These are phyloP conservation scores for Chiua virens DNA, from an alignment of 768 basidiomycete species.

Conservation along the genomic window DNA sequence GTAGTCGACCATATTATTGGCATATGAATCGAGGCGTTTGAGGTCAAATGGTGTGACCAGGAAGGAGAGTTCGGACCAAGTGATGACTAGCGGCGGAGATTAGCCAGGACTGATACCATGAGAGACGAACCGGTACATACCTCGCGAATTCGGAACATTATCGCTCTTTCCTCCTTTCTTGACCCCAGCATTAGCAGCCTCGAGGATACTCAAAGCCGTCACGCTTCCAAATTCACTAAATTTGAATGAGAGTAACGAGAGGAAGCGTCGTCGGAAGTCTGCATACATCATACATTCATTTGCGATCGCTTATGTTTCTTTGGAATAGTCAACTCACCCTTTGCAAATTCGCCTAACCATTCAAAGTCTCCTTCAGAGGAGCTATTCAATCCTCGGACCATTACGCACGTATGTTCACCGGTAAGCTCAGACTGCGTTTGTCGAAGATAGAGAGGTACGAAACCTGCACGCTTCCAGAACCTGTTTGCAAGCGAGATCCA, in stretches of 20 bases:
- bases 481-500: constrained; percentile 37
- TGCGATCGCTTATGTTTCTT: too few relatives aligned
- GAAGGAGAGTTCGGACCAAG: constrained; percentile 51
- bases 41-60: constrained; percentile 89
- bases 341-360: constrained; percentile 89
- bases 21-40: constrained; percentile 93
- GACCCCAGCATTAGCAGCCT: constrained; percentile 71
- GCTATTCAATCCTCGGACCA: constrained; percentile 84
- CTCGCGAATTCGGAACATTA: constrained; percentile 18
- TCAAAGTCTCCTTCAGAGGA: constrained; percentile 60
- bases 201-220: constrained; percentile 83
- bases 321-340: constrained; percentile 46
- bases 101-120: background rate
- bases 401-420: constrained; percentile 94
- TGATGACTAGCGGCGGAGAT: constrained; percentile 12
- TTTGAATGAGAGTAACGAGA: constrained; percentile 87
- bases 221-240: constrained; percentile 93
- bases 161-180: constrained; percentile 43
- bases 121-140: constrained; percentile 34
- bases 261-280: constrained; percentile 94
- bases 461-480: constrained; percentile 96
- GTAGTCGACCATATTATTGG: constrained; percentile 94
- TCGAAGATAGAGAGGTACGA: constrained; percentile 87
- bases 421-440: constrained; percentile 95
- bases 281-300: constrained; percentile 1